These are phyloP conservation scores for Talaromyces proteolyticus DNA, from an alignment of 495 filamentous ascomycete species.

Conservation along the genomic window DNA sequence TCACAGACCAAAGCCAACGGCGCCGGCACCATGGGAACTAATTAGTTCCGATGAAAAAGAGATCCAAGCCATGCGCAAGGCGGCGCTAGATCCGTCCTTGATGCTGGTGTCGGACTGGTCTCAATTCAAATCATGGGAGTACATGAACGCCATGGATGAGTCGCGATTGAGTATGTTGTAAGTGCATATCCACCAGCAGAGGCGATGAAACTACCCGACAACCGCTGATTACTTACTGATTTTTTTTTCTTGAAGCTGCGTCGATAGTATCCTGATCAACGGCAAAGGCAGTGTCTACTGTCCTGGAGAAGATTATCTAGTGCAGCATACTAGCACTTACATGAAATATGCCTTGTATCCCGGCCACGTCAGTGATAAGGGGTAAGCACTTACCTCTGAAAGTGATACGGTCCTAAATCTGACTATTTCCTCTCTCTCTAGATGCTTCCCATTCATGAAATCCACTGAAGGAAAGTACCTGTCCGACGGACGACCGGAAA, in stretches of 20 bases:
- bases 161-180: constrained; percentile 34
- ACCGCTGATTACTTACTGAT: too few relatives aligned
- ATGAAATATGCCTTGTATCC: constrained; percentile 24
- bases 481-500: background rate
- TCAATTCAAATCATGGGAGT: constrained; percentile 41
- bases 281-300: constrained; percentile 45
- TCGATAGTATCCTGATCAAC: constrained; percentile 46
- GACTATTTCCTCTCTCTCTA: background rate
- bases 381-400: constrained; percentile 22
- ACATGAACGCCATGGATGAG: constrained; percentile 26
- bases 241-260: constrained; percentile 18
- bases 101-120: constrained; percentile 46
- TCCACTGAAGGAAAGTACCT: background rate
- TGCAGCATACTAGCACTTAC: constrained; percentile 18
- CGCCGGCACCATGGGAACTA: constrained; percentile 27
- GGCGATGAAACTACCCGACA: too few relatives aligned
- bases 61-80: constrained; percentile 30
- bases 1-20: constrained; percentile 1
- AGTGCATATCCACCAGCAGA: constrained; percentile 12
- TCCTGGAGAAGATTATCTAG: constrained; percentile 28
- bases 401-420: background rate
- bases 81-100: constrained; percentile 28
- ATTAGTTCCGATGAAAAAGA: constrained; percentile 28
- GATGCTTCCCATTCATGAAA: background rate
- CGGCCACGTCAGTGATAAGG: constrained; percentile 39